A percentile compares a stretch with the other conserved stretches of the same genome.
Conservation (phyloP, 1,139 yeast genomes). For the Groenewaldozyma auringiensis region DNA sequence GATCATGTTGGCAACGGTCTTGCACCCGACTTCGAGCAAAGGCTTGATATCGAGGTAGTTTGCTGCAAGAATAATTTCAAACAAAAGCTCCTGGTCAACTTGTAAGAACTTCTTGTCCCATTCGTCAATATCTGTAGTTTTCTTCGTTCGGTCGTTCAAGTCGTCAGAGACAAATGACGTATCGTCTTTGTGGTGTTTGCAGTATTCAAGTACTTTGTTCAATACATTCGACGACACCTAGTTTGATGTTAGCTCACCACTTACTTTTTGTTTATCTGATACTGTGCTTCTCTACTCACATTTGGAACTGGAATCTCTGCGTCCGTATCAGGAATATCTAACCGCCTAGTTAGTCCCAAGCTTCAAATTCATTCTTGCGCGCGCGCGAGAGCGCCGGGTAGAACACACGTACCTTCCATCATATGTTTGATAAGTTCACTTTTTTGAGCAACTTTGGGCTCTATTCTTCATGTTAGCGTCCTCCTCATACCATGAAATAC, state of each 20-base stretch:
- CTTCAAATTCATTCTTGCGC: slow-evolving; percentile 31
- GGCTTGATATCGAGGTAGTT: slow-evolving; percentile 93
- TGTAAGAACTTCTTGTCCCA: slow-evolving; percentile 96
- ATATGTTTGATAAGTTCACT: slow-evolving; percentile 83
- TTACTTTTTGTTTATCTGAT: neutral
- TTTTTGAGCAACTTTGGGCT: slow-evolving; percentile 81
- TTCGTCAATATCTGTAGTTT: slow-evolving; percentile 52
- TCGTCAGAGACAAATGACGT: slow-evolving; percentile 63
- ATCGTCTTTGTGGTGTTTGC: slow-evolving; percentile 90
- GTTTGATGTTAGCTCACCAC: neutral
- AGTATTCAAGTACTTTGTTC: slow-evolving; percentile 92
- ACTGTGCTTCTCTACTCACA: slow-evolving; percentile 45
- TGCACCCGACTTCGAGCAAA: slow-evolving; percentile 89
- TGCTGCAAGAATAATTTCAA: slow-evolving; percentile 88
- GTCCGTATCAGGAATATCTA: slow-evolving; percentile 49
- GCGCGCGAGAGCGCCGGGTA: too few relatives aligned
- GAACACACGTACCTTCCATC: slow-evolving; percentile 59
- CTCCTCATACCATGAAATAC: neutral
- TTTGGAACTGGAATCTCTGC: slow-evolving; percentile 91
- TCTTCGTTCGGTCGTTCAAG: slow-evolving; percentile 42
- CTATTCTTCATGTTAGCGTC: slow-evolving; percentile 33
- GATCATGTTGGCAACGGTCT: slow-evolving; percentile 97
- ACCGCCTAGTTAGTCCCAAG: slow-evolving; percentile 34
- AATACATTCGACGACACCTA: slow-evolving; percentile 52
- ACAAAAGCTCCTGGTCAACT: slow-evolving; percentile 97